Evolutionary conservation across 2,329 filamentous ascomycete species (phyloP), one percentile per base, ranked within the genome.

Genomic region (Fusarium graminum): DNA sequence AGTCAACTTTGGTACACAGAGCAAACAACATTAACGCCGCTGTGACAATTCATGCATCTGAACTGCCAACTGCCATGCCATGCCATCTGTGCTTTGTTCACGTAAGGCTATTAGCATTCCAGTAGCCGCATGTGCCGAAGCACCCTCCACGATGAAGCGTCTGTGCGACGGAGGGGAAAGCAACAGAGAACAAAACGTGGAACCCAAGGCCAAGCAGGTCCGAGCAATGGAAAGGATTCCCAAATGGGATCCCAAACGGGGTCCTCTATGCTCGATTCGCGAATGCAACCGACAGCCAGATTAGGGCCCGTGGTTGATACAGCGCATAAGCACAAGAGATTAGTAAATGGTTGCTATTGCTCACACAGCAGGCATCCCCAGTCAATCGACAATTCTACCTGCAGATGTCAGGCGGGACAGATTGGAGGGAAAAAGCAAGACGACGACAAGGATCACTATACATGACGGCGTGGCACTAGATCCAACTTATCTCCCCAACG

Each of bases 201-300:
- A 22, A 6, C 22, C 22, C 22, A 59, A 51, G 25, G 13, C 49
- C 47, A 49, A 32, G 6, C n/a, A 29, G 13, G 55, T 58, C 60
- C 45, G 30, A 64, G 64, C 54, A 58, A 50, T 52, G 14, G 11
- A 17, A 63, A 59, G 44, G 9, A 52, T 28, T 10, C 17, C n/a
- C 29, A 36, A n/a, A 9, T 1, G 10, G 16, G n/a, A 16, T 26
- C 7, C 16, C 9, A 29, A 28, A 39, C 32, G 16, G 29, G 30
- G 25, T 28, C 19, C 22, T 17, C 29, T 44, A 32, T 56, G 30
- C 42, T 53, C 64, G 64, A 67, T 67, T 65, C 59, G 64, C 64
- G 64, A 67, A 52, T 50, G 50, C 38, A 45, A 53, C 49, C 34
- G 41, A 50, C 22, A 47, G 29, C 26, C 52, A 32, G 34, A 16